Evolutionary conservation across 2,329 filamentous ascomycete genomes (phyloP), one percentile per base, ranked within the genome.

Genomic region (Colletotrichum neosansevieriae): DNA sequence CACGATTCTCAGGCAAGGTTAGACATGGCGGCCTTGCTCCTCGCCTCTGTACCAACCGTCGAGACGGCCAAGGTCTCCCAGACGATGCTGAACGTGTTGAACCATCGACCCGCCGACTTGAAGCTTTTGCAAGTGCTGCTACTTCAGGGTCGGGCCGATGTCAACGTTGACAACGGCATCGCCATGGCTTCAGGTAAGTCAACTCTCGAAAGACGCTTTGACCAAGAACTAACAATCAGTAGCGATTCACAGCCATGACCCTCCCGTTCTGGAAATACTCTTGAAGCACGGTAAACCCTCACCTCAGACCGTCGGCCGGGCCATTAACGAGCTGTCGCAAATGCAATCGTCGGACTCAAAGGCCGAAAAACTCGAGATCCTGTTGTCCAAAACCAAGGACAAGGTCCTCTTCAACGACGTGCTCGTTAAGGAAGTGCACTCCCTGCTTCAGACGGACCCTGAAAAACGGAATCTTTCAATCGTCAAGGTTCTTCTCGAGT

Each of bases 341-440:
- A 73, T 84, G 3, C 79, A 84, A 2, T 81, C 83, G 0, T 84
- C 79, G 1, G 75, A 82, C 1, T 75, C 69, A 17, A 89, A 88
- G 69, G 79, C 81, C 0, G 76, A 79, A 60, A 89, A 89, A 65
- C 76, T 89, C 17, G 78, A 82, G 21, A 74, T 79, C 1, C 79
- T 89, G 11, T 75, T 88, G 19, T 76, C 77, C 12, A 81, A 80
- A 62, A 79, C 80, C 0, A 78, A 78, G 10, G 79, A 81, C 3
- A 82, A 81, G 34, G 79, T 82, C 12, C 79, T 81, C 1, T 74
- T 88, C 36, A 80, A 81, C 62, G 74, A 78, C 3, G 75, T 86
- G 2, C 79, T 89, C 1, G 79, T 84, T 11, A 80, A 82, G 15
- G 87, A 89, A 71, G 83, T 88, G 4, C 80, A 84, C 49, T 79